These are phyloP conservation scores for Decorospora gaudefroyi DNA, from an alignment of 2,329 filamentous ascomycete genomes.

Conservation along the genomic window DNA sequence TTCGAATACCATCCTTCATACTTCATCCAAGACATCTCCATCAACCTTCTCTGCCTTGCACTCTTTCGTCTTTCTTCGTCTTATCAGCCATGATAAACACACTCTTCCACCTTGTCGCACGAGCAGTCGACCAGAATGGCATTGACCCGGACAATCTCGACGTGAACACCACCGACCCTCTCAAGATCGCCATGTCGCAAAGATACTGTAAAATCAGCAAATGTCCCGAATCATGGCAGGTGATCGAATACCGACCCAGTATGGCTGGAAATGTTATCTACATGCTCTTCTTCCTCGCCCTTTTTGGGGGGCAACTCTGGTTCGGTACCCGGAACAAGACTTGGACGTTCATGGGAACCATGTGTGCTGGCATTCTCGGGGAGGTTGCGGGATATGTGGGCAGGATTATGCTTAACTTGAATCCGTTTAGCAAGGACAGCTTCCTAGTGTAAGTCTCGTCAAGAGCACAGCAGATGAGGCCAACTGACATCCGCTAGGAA, in stretches of 20 bases:
- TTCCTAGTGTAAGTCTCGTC: constrained; percentile 55
- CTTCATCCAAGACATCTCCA: no score
- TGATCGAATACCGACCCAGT: constrained; percentile 54
- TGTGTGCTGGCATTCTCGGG: constrained; percentile 54
- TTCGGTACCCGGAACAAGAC: constrained; percentile 57
- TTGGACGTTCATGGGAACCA: constrained; percentile 57
- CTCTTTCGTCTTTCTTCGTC: no score
- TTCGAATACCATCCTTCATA: no score
- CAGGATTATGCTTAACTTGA: constrained; percentile 56
- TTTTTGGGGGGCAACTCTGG: constrained; percentile 54
- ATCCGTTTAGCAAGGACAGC: constrained; percentile 55
- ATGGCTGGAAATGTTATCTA: constrained; percentile 59
- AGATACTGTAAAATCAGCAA: constrained; percentile 41
- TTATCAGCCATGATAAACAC: constrained; percentile 11
- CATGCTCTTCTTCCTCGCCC: constrained; percentile 53
- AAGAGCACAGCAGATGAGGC: background rate
- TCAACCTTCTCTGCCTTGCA: no score
- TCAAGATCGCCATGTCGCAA: constrained; percentile 22
- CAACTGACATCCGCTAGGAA: constrained; percentile 47
- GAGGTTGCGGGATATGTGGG: constrained; percentile 62
- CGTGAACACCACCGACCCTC: constrained; percentile 21
- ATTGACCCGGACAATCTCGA: constrained; percentile 32
- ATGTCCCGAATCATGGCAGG: constrained; percentile 53
- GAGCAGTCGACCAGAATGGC: constrained; percentile 20
- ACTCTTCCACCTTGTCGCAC: constrained; percentile 5